Percentiles rank a stretch among this genome's conserved stretches.
These are phyloP conservation scores for Aspergillus olivimuriae DNA, from an alignment of 495 filamentous ascomycete species.

Conservation along the genomic window DNA sequence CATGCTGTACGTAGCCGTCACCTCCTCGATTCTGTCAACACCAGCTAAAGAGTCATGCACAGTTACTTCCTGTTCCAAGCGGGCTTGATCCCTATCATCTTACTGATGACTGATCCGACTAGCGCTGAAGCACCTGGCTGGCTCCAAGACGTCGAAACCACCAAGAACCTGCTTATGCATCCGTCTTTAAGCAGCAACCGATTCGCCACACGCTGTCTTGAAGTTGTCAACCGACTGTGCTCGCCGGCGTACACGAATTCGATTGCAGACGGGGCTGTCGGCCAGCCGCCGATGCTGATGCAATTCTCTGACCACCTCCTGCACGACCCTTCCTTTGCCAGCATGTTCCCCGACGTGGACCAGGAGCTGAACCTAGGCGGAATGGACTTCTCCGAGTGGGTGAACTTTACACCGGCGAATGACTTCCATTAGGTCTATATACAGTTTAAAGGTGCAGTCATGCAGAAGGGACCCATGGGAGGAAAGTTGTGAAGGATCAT, in stretches of 20 bases:
- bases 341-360: constrained; percentile 34
- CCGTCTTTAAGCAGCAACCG: constrained; percentile 38
- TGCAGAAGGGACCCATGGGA: too few relatives aligned
- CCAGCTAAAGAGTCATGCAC: constrained; percentile 1
- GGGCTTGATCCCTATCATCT: constrained; percentile 43
- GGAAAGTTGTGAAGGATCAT: too few relatives aligned
- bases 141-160: constrained; percentile 42
- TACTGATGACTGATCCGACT: constrained; percentile 42
- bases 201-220: constrained; percentile 37
- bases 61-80: constrained; percentile 52
- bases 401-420: constrained; percentile 30
- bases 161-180: constrained; percentile 38
- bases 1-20: constrained; percentile 35
- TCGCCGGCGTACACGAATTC: constrained; percentile 22
- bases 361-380: constrained; percentile 29
- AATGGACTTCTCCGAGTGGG: constrained; percentile 44
- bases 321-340: constrained; percentile 29
- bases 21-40: background rate
- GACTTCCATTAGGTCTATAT: constrained; percentile 14
- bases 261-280: constrained; percentile 3
- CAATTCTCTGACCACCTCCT: constrained; percentile 39
- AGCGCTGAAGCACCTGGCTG: constrained; percentile 37
- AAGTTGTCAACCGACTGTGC: constrained; percentile 40
- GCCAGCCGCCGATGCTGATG: constrained; percentile 26
- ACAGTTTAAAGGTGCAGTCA: too few relatives aligned